Evolutionary conservation across 257 asterid species (phyloP).

Genomic region (Salvia rosmarinus): DNA sequence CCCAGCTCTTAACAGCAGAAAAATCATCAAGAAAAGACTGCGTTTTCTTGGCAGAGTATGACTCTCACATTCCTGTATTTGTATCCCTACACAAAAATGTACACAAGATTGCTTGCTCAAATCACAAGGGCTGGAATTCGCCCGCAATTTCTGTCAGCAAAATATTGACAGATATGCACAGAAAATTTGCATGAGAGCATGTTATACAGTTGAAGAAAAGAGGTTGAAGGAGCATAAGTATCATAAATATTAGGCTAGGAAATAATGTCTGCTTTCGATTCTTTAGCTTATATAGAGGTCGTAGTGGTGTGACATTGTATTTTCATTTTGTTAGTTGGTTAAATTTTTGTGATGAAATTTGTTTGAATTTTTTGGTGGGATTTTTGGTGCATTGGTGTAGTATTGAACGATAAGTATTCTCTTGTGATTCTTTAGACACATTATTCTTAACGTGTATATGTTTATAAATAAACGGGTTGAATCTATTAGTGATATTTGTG

Average conservation of each 20-base stretch:
- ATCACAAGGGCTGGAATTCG: conserved; percentile 29
- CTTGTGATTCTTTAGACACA: not conserved
- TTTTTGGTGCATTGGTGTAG: conserved; percentile 1
- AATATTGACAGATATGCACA: conserved; percentile 34
- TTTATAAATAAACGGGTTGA: too few relatives aligned
- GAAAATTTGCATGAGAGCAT: conserved; percentile 31
- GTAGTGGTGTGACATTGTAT: conserved; percentile 53
- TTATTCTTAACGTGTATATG: too few relatives aligned
- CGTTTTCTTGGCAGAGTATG: conserved; percentile 2
- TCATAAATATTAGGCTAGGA: conserved; percentile 46
- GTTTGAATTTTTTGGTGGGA: conserved; percentile 11
- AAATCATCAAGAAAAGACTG: not conserved
- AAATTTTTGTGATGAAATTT: conserved; percentile 22
- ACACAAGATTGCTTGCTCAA: conserved; percentile 46
- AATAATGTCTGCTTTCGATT: conserved; percentile 31
- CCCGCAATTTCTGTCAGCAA: conserved; percentile 33
- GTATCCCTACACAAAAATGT: conserved; percentile 48
- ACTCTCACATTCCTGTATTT: conserved; percentile 33
- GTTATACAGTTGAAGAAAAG: conserved; percentile 40
- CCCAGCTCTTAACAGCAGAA: conserved; percentile 40
- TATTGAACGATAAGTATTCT: not conserved
- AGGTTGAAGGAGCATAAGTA: conserved; percentile 47
- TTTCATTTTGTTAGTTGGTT: conserved; percentile 36
- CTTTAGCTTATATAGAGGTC: conserved; percentile 35
- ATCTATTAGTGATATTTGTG: too few relatives aligned